Evolutionary conservation across 2,329 filamentous ascomycete genomes (phyloP).

Genomic region (Xylariaceae sp.): DNA sequence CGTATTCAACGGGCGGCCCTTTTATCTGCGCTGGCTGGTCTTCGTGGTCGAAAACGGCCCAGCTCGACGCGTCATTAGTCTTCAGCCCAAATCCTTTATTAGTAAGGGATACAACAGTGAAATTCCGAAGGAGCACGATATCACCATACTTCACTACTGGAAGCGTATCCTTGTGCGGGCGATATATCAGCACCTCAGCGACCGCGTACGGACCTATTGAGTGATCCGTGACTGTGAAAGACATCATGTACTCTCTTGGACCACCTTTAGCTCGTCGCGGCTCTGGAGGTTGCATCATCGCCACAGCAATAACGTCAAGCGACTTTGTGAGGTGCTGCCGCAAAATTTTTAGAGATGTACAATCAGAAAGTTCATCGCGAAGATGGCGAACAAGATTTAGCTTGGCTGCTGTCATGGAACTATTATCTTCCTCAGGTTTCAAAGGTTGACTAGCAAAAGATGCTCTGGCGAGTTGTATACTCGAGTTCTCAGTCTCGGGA

Average conservation of each 20-base stretch:
- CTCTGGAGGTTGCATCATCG: conserved; percentile 55
- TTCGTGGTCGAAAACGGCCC: conserved; percentile 64
- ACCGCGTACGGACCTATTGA: conserved; percentile 57
- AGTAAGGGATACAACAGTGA: conserved; percentile 60
- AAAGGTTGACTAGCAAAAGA: conserved; percentile 31
- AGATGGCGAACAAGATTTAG: conserved; percentile 53
- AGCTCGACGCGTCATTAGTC: conserved; percentile 62
- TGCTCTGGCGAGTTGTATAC: conserved; percentile 36
- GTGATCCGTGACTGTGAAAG: conserved; percentile 63
- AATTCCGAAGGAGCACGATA: conserved; percentile 62
- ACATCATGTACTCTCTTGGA: conserved; percentile 64
- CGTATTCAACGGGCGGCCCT: conserved; percentile 65
- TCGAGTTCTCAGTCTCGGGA: conserved; percentile 31
- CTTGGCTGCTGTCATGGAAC: conserved; percentile 48
- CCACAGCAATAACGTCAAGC: conserved; percentile 62
- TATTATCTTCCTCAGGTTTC: conserved; percentile 38
- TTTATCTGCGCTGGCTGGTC: conserved; percentile 57
- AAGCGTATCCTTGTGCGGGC: conserved; percentile 62
- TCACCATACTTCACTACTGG: conserved; percentile 63
- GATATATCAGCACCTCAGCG: conserved; percentile 62
- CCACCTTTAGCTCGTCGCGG: conserved; percentile 62
- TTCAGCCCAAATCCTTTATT: conserved; percentile 61
- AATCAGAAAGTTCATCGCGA: conserved; percentile 58
- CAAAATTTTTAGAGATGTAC: conserved; percentile 57
- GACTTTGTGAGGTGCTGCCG: conserved; percentile 55